Evolutionary conservation across 75 land plant genomes (phyloP).

Genomic region (Cupressus sempervirens): DNA sequence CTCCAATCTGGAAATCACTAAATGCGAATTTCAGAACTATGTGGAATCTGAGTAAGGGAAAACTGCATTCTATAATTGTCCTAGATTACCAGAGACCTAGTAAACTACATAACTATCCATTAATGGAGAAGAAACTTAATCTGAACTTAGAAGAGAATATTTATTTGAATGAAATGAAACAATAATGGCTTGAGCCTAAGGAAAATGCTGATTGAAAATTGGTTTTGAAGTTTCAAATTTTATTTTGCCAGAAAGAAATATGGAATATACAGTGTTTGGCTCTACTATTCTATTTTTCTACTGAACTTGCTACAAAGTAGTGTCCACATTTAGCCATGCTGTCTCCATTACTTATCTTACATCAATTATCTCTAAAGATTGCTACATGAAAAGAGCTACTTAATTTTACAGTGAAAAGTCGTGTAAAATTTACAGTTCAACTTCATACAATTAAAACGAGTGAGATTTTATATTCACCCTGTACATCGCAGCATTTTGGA

Average conservation of each 20-base stretch:
- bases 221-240: background rate
- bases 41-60: background rate
- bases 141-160: background rate
- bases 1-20: slow-evolving; percentile 18
- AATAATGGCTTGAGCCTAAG: background rate
- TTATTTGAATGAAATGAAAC: no score
- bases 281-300: background rate
- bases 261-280: background rate
- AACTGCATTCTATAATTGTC: background rate
- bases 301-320: background rate
- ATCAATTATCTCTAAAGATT: background rate
- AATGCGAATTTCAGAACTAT: background rate
- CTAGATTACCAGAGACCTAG: background rate
- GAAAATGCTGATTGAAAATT: background rate
- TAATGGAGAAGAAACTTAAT: background rate
- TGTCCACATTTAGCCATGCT: background rate
- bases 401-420: background rate
- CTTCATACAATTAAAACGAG: background rate
- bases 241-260: background rate
- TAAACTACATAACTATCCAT: background rate
- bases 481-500: background rate
- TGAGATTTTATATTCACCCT: background rate
- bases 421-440: background rate
- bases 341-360: background rate
- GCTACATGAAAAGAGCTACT: background rate